These are phyloP conservation scores for Mayamaea pseudoterrestris DNA, from an alignment of 108 stramenopile species.

Conservation along the genomic window DNA sequence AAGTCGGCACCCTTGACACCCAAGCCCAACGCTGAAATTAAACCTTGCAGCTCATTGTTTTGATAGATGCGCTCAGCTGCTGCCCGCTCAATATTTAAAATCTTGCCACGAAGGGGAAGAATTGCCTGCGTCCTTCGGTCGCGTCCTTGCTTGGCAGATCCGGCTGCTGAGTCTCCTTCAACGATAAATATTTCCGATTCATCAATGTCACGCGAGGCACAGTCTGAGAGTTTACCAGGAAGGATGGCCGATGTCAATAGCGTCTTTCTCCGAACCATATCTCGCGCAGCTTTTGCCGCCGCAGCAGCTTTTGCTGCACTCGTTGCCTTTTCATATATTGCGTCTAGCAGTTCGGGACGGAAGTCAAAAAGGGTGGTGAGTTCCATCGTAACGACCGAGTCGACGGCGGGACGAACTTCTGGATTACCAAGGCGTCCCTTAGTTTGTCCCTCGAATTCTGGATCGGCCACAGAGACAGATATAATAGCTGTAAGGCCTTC, in stretches of 20 bases:
- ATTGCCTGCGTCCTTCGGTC: conserved; percentile 90
- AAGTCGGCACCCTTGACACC: conserved; percentile 84
- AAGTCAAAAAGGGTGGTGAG: conserved; percentile 82
- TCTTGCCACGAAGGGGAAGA: conserved; percentile 89
- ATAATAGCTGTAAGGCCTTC: conserved; percentile 88
- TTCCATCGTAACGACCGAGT: conserved; percentile 60
- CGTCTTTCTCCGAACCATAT: conserved; percentile 87
- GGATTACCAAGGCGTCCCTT: conserved; percentile 93
- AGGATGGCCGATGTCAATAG: conserved; percentile 79
- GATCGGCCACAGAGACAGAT: conserved; percentile 81
- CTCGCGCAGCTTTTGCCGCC: conserved; percentile 89
- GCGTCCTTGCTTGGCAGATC: conserved; percentile 92
- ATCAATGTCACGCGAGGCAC: conserved; percentile 53
- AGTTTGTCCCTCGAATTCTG: conserved; percentile 96
- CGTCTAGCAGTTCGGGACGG: conserved; percentile 69
- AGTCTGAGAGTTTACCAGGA: conserved; percentile 93
- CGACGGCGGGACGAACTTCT: conserved; percentile 85
- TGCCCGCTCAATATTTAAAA: conserved; percentile 92
- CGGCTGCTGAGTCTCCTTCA: conserved; percentile 92
- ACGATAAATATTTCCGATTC: conserved; percentile 92
- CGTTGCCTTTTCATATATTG: conserved; percentile 76
- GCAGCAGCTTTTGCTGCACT: conserved; percentile 82
- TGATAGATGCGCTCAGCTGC: conserved; percentile 85
- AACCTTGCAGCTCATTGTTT: conserved; percentile 83
- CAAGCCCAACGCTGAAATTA: conserved; percentile 86